phyloP scores from a whole-genome alignment of 768 basidiomycete species.

The Tulasnella sp. region DNA sequence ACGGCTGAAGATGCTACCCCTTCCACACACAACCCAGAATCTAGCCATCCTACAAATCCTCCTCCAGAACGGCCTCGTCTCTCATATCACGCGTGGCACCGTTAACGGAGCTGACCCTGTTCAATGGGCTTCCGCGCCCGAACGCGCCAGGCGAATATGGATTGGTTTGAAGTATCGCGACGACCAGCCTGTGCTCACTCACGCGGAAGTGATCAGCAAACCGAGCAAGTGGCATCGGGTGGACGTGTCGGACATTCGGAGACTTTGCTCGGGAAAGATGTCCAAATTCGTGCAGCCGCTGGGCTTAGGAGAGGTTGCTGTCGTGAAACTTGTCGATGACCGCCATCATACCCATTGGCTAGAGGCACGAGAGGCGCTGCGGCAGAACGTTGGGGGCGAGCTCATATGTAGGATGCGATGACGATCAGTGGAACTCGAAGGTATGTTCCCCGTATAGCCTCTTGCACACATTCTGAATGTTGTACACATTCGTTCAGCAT shows the following conservation, averaged over 20 bases:
- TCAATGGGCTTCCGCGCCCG: constrained; percentile 46
- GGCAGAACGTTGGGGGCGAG: constrained; percentile 69
- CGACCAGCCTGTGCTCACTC: constrained; percentile 68
- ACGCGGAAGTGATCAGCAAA: constrained; percentile 73
- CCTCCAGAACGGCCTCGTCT: constrained; percentile 80
- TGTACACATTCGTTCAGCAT: too few relatives aligned
- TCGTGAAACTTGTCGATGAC: constrained; percentile 60
- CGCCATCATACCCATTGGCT: constrained; percentile 44
- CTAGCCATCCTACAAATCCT: constrained; percentile 88
- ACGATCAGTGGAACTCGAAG: constrained; percentile 7
- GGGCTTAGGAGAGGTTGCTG: constrained; percentile 85
- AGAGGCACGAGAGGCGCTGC: constrained; percentile 86
- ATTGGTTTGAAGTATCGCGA: constrained; percentile 89
- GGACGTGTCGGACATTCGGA: constrained; percentile 55
- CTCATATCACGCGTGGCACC: constrained; percentile 71
- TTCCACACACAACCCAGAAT: constrained; percentile 79
- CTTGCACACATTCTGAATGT: too few relatives aligned
- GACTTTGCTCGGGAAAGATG: constrained; percentile 71
- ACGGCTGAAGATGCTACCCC: constrained; percentile 61
- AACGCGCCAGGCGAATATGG: constrained; percentile 76
- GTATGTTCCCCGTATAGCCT: too few relatives aligned
- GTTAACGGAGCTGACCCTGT: constrained; percentile 49
- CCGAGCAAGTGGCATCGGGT: constrained; percentile 76
- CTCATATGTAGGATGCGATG: constrained; percentile 70
- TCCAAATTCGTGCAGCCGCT: constrained; percentile 74